These are phyloP conservation scores for Leishmania amazonensis DNA, from an alignment of 208 protist genomes.

Conservation along the genomic window DNA sequence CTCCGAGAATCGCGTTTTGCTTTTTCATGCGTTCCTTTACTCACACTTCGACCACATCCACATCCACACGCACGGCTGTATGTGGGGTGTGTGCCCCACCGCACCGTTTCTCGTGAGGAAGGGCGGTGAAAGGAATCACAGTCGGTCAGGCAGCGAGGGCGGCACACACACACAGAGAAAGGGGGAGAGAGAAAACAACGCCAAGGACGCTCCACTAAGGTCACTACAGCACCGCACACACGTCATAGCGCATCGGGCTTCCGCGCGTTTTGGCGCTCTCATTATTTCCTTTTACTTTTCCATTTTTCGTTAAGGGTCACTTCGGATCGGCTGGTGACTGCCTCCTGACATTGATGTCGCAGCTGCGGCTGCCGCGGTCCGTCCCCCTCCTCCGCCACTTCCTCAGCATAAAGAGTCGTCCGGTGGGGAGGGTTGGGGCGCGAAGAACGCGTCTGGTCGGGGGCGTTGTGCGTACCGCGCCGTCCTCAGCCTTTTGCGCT, in stretches of 20 bases:
- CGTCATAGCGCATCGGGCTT: too few species aligned
- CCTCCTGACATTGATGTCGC: background rate
- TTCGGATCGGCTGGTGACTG: background rate
- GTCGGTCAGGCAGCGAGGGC: background rate
- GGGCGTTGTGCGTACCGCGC: background rate
- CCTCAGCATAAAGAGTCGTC: background rate
- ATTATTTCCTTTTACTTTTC: background rate
- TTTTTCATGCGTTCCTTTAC: background rate
- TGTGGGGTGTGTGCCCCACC: background rate
- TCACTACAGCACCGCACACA: slow-evolving; percentile 1
- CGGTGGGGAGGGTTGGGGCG: background rate
- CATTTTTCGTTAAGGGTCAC: background rate
- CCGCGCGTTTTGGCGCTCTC: background rate
- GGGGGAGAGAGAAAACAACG: background rate
- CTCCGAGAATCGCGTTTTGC: background rate
- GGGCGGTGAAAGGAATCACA: background rate
- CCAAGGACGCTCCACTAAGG: slow-evolving; percentile 1
- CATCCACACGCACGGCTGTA: background rate
- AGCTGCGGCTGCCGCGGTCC: background rate
- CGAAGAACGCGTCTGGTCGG: background rate
- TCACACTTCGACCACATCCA: background rate
- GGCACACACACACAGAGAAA: background rate
- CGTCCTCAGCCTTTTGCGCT: background rate
- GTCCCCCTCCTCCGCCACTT: background rate
- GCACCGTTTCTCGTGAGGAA: background rate